phyloP scores from a whole-genome alignment of 352 stramenopile species.

The Blastocystis sp. region DNA sequence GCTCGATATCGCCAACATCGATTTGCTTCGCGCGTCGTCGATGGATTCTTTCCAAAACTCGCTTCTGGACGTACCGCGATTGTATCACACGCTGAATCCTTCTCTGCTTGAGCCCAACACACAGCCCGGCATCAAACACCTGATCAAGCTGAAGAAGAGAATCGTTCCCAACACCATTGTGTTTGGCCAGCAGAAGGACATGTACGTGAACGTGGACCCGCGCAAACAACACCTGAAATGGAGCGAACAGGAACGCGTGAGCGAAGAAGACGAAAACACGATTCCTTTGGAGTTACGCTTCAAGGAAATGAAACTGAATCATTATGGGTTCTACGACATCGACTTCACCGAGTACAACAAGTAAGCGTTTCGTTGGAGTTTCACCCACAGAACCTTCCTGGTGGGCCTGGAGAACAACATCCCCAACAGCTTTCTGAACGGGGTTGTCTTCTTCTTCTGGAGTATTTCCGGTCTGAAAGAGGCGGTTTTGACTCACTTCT shows the following conservation, averaged over 20 bases:
- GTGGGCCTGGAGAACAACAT: slow-evolving; percentile 69
- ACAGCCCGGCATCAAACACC: neutral
- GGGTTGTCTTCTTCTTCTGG: slow-evolving; percentile 52
- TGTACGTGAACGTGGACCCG: slow-evolving; percentile 34
- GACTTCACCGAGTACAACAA: slow-evolving; percentile 33
- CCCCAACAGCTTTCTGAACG: slow-evolving; percentile 57
- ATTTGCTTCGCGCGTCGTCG: neutral
- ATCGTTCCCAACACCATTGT: slow-evolving; percentile 46
- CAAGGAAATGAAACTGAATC: slow-evolving; percentile 62
- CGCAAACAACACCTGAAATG: slow-evolving; percentile 31
- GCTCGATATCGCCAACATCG: neutral
- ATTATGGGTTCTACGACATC: slow-evolving; percentile 63
- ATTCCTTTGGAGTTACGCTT: slow-evolving; percentile 32
- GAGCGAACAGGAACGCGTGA: neutral
- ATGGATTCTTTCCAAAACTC: slow-evolving; percentile 33
- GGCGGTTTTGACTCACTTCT: slow-evolving; percentile 20
- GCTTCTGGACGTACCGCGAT: slow-evolving; percentile 12
- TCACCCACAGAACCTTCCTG: slow-evolving; percentile 41
- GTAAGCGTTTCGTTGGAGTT: neutral
- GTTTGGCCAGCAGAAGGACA: slow-evolving; percentile 9
- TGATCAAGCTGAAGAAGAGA: slow-evolving; percentile 35
- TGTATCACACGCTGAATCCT: neutral
- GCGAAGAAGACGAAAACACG: neutral
- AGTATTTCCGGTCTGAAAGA: neutral
- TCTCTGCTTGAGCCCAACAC: neutral